phyloP scores from a whole-genome alignment of 805 yeast genomes.

The Sugiyamaella marilandica region DNA sequence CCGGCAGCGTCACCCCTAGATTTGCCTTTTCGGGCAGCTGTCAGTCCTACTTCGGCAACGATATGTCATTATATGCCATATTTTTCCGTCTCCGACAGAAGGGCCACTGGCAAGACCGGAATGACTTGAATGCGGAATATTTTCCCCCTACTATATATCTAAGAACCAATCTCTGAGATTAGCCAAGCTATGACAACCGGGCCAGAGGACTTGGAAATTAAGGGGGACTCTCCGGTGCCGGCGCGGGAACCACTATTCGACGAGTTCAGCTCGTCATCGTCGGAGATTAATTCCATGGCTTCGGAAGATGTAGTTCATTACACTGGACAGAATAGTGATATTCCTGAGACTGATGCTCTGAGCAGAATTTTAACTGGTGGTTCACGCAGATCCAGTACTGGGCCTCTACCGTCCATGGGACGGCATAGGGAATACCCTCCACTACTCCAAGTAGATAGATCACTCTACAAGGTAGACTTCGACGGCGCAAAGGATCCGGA shows the following conservation, averaged over 20 bases:
- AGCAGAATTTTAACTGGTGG: conserved; percentile 17
- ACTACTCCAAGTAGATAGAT: conserved; percentile 2
- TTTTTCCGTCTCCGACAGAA: background rate
- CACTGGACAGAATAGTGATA: background rate
- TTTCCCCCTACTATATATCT: no score
- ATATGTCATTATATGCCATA: background rate
- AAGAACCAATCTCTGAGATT: no score
- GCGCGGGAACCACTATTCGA: background rate
- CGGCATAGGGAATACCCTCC: conserved; percentile 16
- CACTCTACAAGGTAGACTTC: conserved; percentile 56
- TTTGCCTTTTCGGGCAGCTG: background rate
- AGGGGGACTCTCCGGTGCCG: background rate
- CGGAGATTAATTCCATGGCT: background rate
- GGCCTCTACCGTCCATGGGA: conserved; percentile 12
- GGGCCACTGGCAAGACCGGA: no score
- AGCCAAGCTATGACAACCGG: no score
- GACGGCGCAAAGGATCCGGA: conserved; percentile 75
- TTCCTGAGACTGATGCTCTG: conserved; percentile 16
- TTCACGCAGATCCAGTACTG: conserved; percentile 10
- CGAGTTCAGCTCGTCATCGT: background rate
- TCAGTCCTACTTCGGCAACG: background rate
- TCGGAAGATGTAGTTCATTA: background rate
- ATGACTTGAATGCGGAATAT: no score
- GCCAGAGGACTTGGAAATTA: no score
- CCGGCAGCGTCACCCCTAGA: background rate